Evolutionary conservation across 73 alveolate species (phyloP), one percentile per base, ranked within the genome.

Genomic region (Loxodes magnus): DNA sequence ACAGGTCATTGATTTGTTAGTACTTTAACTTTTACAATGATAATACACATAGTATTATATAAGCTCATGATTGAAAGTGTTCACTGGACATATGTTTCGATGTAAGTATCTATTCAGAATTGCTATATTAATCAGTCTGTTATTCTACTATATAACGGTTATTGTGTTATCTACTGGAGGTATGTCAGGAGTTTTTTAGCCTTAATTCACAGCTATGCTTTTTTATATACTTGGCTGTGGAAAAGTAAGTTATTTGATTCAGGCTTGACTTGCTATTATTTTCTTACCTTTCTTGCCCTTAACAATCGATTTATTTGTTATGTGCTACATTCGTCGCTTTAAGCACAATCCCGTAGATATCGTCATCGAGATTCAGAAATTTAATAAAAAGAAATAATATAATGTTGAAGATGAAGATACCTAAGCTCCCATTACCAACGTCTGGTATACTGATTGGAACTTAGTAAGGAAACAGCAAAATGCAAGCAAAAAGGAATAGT

Each of bases 1-100:
- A 48, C 54, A 43, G 74, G 61, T 20, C 89, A 72, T 56, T 87
- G 94, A 92, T 74, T 75, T 28, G 53, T 55, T 39, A 70, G 92
- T 3, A 86, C 94, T 2, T 41, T 65, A 34, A 61, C 87, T 34
- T 86, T 86, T 52, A 64, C 90, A 39, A 42, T 84, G 24, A 57
- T 86, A 28, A 79, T 86, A 28, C 94, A 86, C 61, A 69, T 80
- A 16, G 89, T 86, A 34, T 71, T 74, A 3, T 63, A 61, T 31
- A 86, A 86, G 68, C 68, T 86, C 48, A 55, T 82, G 51, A 42
- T 82, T 26, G 79, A 74, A 16, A 65, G 84, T 57, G 82, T 54
- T 36, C 81, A 34, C 43, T 86, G 87, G 93, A 58, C 68, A 51
- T 16, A 42, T 44, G 53, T 52, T 4, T 65, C 75, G 42, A 49